Evolutionary conservation across 2,329 filamentous ascomycete genomes (phyloP).

Genomic region (Calonectria crousiana): DNA sequence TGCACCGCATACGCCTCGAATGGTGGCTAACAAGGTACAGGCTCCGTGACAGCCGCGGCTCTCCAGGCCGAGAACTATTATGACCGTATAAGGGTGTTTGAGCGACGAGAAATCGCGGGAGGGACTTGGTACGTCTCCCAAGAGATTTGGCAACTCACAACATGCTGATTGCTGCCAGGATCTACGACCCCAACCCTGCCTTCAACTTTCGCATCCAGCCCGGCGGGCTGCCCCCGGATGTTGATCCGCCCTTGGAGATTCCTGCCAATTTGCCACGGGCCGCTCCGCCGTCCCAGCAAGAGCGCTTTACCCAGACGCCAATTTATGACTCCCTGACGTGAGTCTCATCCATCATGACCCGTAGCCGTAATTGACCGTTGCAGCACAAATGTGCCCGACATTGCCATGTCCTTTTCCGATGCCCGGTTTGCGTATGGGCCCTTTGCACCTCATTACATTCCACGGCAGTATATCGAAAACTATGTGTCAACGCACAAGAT

Average conservation of each 20-base stretch:
- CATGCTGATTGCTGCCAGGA: slow-evolving; percentile 53
- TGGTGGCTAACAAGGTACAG: slow-evolving; percentile 41
- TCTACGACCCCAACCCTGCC: slow-evolving; percentile 60
- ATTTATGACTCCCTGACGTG: slow-evolving; percentile 66
- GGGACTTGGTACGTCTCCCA: slow-evolving; percentile 57
- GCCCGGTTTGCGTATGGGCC: slow-evolving; percentile 65
- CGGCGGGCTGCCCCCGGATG: slow-evolving; percentile 57
- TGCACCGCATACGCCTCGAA: background rate
- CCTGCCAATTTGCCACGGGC: slow-evolving; percentile 56
- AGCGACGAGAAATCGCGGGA: slow-evolving; percentile 56
- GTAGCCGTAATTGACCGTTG: rapidly evolving
- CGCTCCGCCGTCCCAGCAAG: slow-evolving; percentile 55
- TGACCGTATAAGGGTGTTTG: slow-evolving; percentile 56
- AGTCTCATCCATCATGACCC: slow-evolving; percentile 37
- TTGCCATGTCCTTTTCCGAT: slow-evolving; percentile 69
- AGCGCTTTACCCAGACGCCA: slow-evolving; percentile 61
- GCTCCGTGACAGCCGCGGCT: slow-evolving; percentile 61
- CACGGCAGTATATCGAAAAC: slow-evolving; percentile 67
- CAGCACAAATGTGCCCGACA: slow-evolving; percentile 67
- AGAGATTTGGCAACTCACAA: background rate
- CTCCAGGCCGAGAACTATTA: slow-evolving; percentile 59
- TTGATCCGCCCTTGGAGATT: slow-evolving; percentile 60
- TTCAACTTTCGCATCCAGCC: slow-evolving; percentile 48
- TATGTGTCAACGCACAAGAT: slow-evolving; percentile 65
- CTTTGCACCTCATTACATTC: slow-evolving; percentile 66